Percentiles rank a stretch among this genome's conserved stretches.
These are phyloP conservation scores for Penicillium sp. DNA, from an alignment of 2,329 filamentous ascomycete species.

Conservation along the genomic window DNA sequence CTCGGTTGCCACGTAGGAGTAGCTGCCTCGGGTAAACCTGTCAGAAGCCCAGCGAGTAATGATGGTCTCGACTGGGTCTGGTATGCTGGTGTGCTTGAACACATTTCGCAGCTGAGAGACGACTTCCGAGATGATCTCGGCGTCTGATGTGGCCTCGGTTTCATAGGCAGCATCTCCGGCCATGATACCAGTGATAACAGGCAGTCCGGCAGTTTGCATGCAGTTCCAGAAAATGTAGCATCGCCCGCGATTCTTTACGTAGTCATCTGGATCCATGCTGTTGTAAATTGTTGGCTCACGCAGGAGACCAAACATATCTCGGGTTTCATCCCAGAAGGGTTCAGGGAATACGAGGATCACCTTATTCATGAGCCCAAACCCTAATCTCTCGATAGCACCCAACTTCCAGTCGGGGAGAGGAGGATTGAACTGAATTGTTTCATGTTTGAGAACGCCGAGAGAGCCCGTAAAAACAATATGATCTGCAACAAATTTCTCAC, in stretches of 20 bases:
- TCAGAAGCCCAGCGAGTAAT: constrained; percentile 93
- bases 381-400: constrained; percentile 77
- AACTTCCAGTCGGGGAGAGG: constrained; percentile 84
- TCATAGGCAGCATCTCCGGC: constrained; percentile 91
- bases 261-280: constrained; percentile 78
- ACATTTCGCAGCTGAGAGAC: constrained; percentile 74
- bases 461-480: constrained; percentile 88
- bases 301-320: constrained; percentile 88
- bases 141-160: constrained; percentile 74
- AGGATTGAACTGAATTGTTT: constrained; percentile 80
- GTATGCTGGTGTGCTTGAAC: constrained; percentile 66
- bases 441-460: constrained; percentile 84
- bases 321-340: constrained; percentile 84
- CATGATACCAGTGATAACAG: constrained; percentile 89
- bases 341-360: constrained; percentile 86
- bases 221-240: constrained; percentile 99
- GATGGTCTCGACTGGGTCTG: constrained; percentile 78
- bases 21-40: constrained; percentile 87
- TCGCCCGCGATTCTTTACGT: constrained; percentile 75
- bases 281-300: constrained; percentile 69
- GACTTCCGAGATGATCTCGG: constrained; percentile 76
- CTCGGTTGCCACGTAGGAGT: constrained; percentile 85
- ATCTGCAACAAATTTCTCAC: constrained; percentile 77
- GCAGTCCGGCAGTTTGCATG: constrained; percentile 82
- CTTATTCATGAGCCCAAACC: constrained; percentile 94